Evolutionary conservation across 2,329 filamentous ascomycete species (phyloP).

Genomic region (Taxawa tesnikishii): DNA sequence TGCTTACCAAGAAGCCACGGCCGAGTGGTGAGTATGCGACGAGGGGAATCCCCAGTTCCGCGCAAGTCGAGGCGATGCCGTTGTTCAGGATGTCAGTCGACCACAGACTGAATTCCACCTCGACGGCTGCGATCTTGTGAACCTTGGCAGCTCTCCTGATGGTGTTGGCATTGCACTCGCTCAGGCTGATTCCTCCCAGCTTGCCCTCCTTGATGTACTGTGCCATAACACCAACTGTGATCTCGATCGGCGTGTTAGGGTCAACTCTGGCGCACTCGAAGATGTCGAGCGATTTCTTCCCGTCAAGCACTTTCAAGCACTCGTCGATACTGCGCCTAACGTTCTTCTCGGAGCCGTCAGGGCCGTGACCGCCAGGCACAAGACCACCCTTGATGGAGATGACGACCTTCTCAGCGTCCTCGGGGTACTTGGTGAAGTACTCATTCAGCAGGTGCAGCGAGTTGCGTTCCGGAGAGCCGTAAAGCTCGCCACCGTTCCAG

Average conservation of each 20-base stretch:
- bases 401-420: constrained; percentile 37
- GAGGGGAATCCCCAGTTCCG: constrained; percentile 54
- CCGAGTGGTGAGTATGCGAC: constrained; percentile 63
- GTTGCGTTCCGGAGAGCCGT: constrained; percentile 33
- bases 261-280: constrained; percentile 34
- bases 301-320: constrained; percentile 30
- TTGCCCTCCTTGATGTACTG: constrained; percentile 23
- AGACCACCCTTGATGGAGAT: constrained; percentile 38
- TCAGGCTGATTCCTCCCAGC: constrained; percentile 33
- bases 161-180: constrained; percentile 31
- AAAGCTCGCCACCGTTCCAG: constrained; percentile 40
- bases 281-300: constrained; percentile 36
- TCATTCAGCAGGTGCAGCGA: constrained; percentile 35
- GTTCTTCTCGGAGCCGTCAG: constrained; percentile 28
- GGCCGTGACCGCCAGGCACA: constrained; percentile 19
- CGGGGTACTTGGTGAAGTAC: constrained; percentile 40
- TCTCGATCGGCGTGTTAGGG: constrained; percentile 29
- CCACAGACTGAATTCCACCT: constrained; percentile 49
- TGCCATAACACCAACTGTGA: constrained; percentile 29
- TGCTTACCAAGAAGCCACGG: constrained; percentile 38
- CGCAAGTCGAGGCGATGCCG: constrained; percentile 43
- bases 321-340: constrained; percentile 33
- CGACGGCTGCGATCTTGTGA: constrained; percentile 45
- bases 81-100: constrained; percentile 45
- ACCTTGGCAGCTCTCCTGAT: constrained; percentile 38